Base-by-base conservation (phyloP, 768 basidiomycete genomes). In the Neoboletus magnificus region DNA sequence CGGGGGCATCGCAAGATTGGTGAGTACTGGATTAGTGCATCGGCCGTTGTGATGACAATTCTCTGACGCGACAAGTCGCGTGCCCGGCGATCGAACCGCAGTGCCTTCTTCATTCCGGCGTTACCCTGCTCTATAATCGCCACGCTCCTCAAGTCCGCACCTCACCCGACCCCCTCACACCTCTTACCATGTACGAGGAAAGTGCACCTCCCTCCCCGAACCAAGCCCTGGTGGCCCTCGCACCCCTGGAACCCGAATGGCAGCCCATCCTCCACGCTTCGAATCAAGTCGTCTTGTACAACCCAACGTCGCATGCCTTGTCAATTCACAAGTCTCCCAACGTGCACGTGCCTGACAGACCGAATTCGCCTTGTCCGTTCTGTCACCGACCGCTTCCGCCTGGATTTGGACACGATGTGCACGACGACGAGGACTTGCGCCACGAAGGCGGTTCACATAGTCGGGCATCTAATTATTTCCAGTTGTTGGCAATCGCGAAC, bases 231-330 rank as follows among this genome's bases (percentile, higher is more conserved):
- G 60, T 71, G 18, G 58, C 71, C 1, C 48, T 72, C 6, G 57
- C 60, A 25, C 64, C 63, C 16, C 22, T 50, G 1, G 66, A 65
- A 5, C 65, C 64, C 2, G 74, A 83, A 54, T 93, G 91, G 91
- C 87, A 81, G 51, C 85, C 90, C 1, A 91, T 93, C 57, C 76
- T 92, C 18, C 90, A 91, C 44, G 80, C 81, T n/a, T 86, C 88
- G 1, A 89, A 91, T 70, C 90, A 93, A 64, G 85, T 93, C 35
- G 92, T 94, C 16, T 78, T 93, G 9, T 94, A 93, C 74, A 91
- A 94, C 66, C 85, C 92, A 0, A 85, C 81, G 2, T 91, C 87
- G 1, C 91, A 93, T 66, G 91, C 91, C 2, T 74, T 94, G 22
- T 81, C 91, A 18, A 86, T 91, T 55, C 77, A 76, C 48, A 59